Conservation (phyloP, 192 early-diverging fungal species). For the Coemansia sp. region DNA sequence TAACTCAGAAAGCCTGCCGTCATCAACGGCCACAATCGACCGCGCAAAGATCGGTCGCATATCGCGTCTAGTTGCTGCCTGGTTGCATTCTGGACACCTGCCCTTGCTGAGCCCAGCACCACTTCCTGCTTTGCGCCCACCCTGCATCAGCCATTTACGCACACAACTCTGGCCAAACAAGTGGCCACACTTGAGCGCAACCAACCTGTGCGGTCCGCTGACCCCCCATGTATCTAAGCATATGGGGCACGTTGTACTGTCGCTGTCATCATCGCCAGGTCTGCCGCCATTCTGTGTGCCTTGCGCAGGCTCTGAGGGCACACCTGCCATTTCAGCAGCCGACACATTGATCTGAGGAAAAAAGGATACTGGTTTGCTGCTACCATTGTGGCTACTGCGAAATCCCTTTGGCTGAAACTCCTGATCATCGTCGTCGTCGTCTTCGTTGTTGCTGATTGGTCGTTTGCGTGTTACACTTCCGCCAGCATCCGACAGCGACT, state of each 20-base stretch:
- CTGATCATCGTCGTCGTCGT: conserved; percentile 11
- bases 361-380: conserved; percentile 3
- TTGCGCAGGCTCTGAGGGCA: neutral
- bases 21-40: conserved; percentile 23
- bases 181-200: conserved; percentile 47
- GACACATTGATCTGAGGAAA: neutral
- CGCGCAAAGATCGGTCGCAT: conserved; percentile 39
- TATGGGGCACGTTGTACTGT: conserved; percentile 39
- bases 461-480: neutral
- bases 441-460: neutral
- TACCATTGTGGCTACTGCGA: conserved; percentile 1
- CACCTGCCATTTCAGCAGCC: neutral
- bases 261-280: conserved; percentile 6
- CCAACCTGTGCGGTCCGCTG: conserved; percentile 31
- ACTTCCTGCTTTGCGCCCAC: neutral
- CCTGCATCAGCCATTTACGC: conserved; percentile 28
- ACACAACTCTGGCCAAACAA: conserved; percentile 43
- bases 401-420: neutral
- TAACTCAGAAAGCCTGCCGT: conserved; percentile 4
- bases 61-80: conserved; percentile 23
- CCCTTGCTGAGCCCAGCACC: conserved; percentile 4
- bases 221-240: conserved; percentile 39
- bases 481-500: too few species aligned
- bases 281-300: neutral
- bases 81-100: conserved; percentile 45